Evolutionary conservation across 1,284 basidiomycete genomes (phyloP), one percentile per base, ranked within the genome.

Genomic region (Apiotrichum mycotoxinovorans): DNA sequence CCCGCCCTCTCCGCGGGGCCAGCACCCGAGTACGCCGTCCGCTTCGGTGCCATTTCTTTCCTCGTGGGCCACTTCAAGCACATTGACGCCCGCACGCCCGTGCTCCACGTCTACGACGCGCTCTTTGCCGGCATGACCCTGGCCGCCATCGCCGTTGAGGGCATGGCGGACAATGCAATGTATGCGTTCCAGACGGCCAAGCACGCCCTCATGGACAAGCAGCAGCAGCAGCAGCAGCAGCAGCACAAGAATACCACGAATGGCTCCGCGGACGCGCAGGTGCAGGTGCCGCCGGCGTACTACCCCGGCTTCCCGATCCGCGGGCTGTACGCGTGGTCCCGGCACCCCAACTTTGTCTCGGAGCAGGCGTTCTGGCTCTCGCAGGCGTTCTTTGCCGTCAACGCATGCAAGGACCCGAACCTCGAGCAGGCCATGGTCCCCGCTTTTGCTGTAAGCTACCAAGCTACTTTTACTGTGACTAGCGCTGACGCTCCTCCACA

Each of bases 261-360:
- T 15, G 8, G n/a, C 45, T 52, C 14, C 41, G 60, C 42, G 62
- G 64, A 27, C 65, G 63, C 17, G 9, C 61, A n/a, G 66, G 63
- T 61, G 7, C 42, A 44, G 12, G 33, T 43, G n/a, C 87, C 25
- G 79, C 82, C 41, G 79, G 87, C 48, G 63, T 80, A 51, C 7
- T 80, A 86, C 63, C 81, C 92, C 8, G 94, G 94, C 1, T 97
- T 97, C 73, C 79, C 87, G 25, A 91, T 90, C 0, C 81, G 81
- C 15, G 92, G 93, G 1, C 76, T 97, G 12, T 97, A 89, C 88
- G 83, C 84, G 1, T 91, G 85, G 80, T 85, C 84, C 3, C 81
- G 94, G 18, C 94, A 98, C 73, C 92, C 94, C 20, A 96, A 96
- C 74, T 94, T 92, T 75, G 79, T 87, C 0, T 91, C 88, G 71